Conservation (phyloP, 164 flowering plant species). For the Nelumbo lutea region DNA sequence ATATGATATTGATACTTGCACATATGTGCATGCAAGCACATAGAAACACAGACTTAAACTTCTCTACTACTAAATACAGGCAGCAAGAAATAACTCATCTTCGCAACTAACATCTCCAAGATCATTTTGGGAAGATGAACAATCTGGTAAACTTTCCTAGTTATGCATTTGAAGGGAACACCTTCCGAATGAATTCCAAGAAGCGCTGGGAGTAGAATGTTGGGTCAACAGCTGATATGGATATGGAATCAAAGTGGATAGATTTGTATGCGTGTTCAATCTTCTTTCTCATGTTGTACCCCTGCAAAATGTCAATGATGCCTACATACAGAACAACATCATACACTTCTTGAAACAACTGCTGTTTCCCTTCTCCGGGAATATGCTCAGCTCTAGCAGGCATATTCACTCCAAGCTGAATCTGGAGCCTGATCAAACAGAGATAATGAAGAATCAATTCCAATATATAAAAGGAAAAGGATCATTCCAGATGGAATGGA, state of each 20-base stretch:
- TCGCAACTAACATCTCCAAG: neutral
- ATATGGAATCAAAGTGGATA: slow-evolving; percentile 77
- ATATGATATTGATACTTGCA: too few relatives aligned
- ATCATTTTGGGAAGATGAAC: neutral
- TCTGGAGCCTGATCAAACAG: slow-evolving; percentile 67
- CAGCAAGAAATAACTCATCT: neutral
- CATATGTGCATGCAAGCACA: neutral
- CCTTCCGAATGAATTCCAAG: slow-evolving; percentile 67
- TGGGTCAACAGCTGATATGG: slow-evolving; percentile 98
- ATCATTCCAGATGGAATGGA: neutral
- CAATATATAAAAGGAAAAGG: neutral
- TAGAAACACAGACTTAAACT: neutral
- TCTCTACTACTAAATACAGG: neutral
- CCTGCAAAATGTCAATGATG: slow-evolving; percentile 93
- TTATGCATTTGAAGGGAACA: slow-evolving; percentile 58
- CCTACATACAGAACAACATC: slow-evolving; percentile 93
- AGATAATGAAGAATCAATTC: neutral
- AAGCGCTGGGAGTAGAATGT: slow-evolving; percentile 77
- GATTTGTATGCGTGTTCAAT: slow-evolving; percentile 93
- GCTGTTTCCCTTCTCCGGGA: slow-evolving; percentile 36
- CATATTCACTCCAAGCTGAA: slow-evolving; percentile 99
- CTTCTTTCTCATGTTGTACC: slow-evolving; percentile 84
- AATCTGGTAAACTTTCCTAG: neutral
- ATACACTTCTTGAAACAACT: slow-evolving; percentile 56
- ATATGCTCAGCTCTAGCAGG: slow-evolving; percentile 92